A percentile compares a stretch with the other conserved stretches of the same genome.
Conservation (phyloP, 805 yeast genomes). For the Kluyveromyces nonfermentans region DNA sequence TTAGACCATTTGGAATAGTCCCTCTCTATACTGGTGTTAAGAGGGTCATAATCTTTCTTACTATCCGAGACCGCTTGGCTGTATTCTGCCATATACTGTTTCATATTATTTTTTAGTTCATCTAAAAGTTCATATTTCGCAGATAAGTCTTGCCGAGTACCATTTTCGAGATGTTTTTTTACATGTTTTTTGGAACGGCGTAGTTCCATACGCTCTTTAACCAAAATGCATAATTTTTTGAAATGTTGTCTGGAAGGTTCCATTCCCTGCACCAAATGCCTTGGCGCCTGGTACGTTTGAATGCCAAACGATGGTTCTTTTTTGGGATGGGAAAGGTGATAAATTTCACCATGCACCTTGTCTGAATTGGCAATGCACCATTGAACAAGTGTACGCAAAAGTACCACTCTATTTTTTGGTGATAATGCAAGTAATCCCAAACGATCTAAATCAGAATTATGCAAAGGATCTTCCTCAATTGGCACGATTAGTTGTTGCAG, state of each 20-base stretch:
- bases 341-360: slow-evolving; percentile 22
- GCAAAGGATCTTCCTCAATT: slow-evolving; percentile 19
- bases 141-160: slow-evolving; percentile 18
- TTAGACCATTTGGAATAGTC: slow-evolving; percentile 21
- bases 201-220: slow-evolving; percentile 17
- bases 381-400: slow-evolving; percentile 17
- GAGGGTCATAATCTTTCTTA: not conserved
- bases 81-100: slow-evolving; percentile 9
- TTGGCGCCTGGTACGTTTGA: slow-evolving; percentile 21
- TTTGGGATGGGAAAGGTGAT: slow-evolving; percentile 18
- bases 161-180: slow-evolving; percentile 16
- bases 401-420: slow-evolving; percentile 21
- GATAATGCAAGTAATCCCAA: slow-evolving; percentile 18
- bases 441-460: slow-evolving; percentile 14
- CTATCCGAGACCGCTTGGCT: not conserved
- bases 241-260: slow-evolving; percentile 16
- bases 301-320: slow-evolving; percentile 22
- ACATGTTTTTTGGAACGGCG: slow-evolving; percentile 18
- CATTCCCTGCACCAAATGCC: slow-evolving; percentile 19
- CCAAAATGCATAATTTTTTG: slow-evolving; percentile 17
- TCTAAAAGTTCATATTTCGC: slow-evolving; percentile 14
- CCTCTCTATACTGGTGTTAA: slow-evolving; percentile 6
- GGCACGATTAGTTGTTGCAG: slow-evolving; percentile 9
- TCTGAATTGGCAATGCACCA: slow-evolving; percentile 21
- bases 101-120: slow-evolving; percentile 14